Evolutionary conservation across 139 green algal genomes (phyloP), one percentile per base, ranked within the genome.

Genomic region (Chlamydomonas schloesseri): DNA sequence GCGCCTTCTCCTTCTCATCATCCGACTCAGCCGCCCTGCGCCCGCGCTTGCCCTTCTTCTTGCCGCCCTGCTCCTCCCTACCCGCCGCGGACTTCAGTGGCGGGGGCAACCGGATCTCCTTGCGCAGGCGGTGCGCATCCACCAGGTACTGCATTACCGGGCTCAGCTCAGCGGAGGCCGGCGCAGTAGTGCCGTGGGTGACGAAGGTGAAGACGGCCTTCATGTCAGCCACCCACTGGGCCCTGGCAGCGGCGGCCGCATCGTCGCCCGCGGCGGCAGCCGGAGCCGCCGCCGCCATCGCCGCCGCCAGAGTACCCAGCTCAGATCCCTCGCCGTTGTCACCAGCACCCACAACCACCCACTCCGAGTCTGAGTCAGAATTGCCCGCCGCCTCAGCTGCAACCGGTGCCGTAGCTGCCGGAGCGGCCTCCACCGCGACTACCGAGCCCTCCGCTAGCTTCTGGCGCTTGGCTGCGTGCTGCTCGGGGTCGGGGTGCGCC

Each of bases 171-270:
- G 24, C 17, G 28, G 42, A 0, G 5, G 46, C 42, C 15, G 23
- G 29, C 15, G 4, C 46, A 33, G 33, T 64, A 11, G 78, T 84
- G 36, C 78, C 78, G 55, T 84, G 78, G 64, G 78, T 84, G 36
- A 84, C 11, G 62, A 75, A 84, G 64, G 71, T 65, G 58, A 84
- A 84, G 47, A 84, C 65, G 78, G 78, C 78, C 64, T 75, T 74
- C 78, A 84, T 75, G 29, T 84, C 78, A 29, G 78, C 64, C 14
- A 75, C 46, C 18, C 42, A 31, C 46, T 55, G 46, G n/a, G 78
- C 64, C 78, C 53, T 46, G n/a, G 73, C 53, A 2, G 78, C 28
- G 3, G 31, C 29, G n/a, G 57, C 57, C 23, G 34, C 57, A 3
- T 57, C 76, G 20, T 29, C 64, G 57, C 31, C 42, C 55, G 62